Base-by-base conservation (phyloP, 2,329 filamentous ascomycete genomes). In the Ophiosphaerella narmari region DNA sequence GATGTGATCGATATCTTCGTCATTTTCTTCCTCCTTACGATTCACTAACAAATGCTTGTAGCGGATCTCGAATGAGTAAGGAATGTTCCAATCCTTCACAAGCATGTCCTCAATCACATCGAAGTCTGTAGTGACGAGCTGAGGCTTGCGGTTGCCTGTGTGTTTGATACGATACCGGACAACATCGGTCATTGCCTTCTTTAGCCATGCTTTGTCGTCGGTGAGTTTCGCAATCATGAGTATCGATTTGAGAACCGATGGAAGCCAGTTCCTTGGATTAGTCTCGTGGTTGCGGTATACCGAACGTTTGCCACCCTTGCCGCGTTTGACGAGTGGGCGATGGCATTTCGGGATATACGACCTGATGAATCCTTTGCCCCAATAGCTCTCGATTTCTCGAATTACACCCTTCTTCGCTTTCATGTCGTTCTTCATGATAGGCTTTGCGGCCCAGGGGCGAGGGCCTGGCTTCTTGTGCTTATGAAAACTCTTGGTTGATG, bases 51-150 rank as follows among this genome's bases (percentile, higher is more conserved):
- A 45, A 50, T 71, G 63, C 54, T 68, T 70, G 40, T 69, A 70
- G n/a, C 65, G 56, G 9, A 68, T 60, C 7, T 51, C 39, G 46
- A 71, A 70, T 33, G 58, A 53, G 29, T 58, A 57, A 0, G 42
- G 23, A 1, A 69, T 49, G 2, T 48, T 42, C 67, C 66, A 70
- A 2, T 60, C 55, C 33, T 59, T 59, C 12, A 60, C 50, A 7
- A 70, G 40, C 53, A 70, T 62, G 16, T 69, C 67, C 29, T 71
- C 67, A n/a, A 70, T 65, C 21, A 70, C 57, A 48, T 70, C 67
- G 11, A 70, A 68, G 40, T 70, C 67, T 0, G 68, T 67, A 1
- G 60, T 68, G 3, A 65, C 65, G 0, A 71, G 52, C 50, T 71
- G 66, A 4, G 65, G 67, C 51, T 70, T 70, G 8, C 65, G 59